Conservation (phyloP, 306 rosid genomes). For the Fragaria vesca region DNA sequence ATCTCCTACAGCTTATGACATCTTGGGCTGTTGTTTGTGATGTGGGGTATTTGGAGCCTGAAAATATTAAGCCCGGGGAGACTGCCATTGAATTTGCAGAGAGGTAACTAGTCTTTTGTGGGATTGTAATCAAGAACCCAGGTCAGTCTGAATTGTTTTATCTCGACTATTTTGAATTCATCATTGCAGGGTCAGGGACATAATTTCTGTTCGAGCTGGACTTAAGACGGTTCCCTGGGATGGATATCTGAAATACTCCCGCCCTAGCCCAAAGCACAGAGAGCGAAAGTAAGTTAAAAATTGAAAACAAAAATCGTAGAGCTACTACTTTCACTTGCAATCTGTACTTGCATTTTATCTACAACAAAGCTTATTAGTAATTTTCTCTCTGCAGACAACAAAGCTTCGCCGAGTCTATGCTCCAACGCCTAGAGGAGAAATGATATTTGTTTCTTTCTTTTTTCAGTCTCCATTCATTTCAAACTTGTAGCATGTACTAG, state of each 20-base stretch:
- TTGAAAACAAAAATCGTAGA: neutral
- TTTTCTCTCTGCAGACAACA: constrained; percentile 69
- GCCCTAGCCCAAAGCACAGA: constrained; percentile 88
- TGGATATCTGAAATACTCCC: constrained; percentile 92
- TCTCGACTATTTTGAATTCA: constrained; percentile 15
- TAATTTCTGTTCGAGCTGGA: constrained; percentile 85
- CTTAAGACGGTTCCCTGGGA: constrained; percentile 98
- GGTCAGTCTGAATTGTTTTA: neutral
- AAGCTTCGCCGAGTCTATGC: constrained; percentile 73
- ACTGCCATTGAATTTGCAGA: constrained; percentile 96
- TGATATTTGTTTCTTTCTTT: constrained; percentile 23
- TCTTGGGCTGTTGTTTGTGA: constrained; percentile 99
- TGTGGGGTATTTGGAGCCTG: constrained; percentile 98
- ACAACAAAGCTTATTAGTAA: constrained; percentile 13
- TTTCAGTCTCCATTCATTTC: neutral
- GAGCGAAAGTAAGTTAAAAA: constrained; percentile 57
- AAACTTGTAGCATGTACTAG: neutral
- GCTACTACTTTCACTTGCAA: neutral
- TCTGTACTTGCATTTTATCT: neutral
- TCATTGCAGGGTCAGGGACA: constrained; percentile 72
- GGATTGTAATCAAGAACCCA: neutral
- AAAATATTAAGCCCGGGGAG: constrained; percentile 77
- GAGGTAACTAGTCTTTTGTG: constrained; percentile 46
- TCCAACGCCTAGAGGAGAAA: constrained; percentile 73
- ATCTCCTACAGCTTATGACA: constrained; percentile 95